Conservation (phyloP, 768 basidiomycete genomes). For the Kwoniella botswanensis region DNA sequence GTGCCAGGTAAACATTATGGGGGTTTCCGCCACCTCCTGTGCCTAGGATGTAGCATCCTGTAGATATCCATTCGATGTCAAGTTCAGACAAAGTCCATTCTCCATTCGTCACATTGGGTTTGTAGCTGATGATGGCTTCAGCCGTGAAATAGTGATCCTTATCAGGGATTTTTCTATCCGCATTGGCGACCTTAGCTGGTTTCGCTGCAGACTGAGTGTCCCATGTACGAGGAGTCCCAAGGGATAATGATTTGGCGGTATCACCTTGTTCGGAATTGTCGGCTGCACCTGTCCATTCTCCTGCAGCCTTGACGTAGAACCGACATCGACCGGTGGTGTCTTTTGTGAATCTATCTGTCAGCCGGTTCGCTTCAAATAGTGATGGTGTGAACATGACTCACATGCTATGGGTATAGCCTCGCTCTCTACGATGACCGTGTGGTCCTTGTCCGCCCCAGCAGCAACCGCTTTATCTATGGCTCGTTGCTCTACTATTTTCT, state of each 20-base stretch:
- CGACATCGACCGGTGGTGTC: slow-evolving; percentile 52
- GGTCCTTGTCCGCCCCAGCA: slow-evolving; percentile 62
- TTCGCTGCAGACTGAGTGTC: not conserved
- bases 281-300: slow-evolving; percentile 59
- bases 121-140: slow-evolving; percentile 58
- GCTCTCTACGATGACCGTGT: slow-evolving; percentile 65
- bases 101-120: slow-evolving; percentile 57
- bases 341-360: not conserved
- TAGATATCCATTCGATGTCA: slow-evolving; percentile 67
- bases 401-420: slow-evolving; percentile 64
- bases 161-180: not conserved
- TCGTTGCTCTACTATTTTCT: slow-evolving; percentile 57
- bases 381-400: slow-evolving; percentile 1
- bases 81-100: slow-evolving; percentile 63
- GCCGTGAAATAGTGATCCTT: slow-evolving; percentile 18
- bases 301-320: slow-evolving; percentile 69
- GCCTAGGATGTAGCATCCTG: slow-evolving; percentile 69
- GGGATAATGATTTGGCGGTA: not conserved
- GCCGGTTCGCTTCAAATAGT: not conserved
- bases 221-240: not conserved
- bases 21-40: slow-evolving; percentile 71
- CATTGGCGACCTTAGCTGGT: slow-evolving; percentile 9
- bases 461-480: slow-evolving; percentile 62
- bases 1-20: slow-evolving; percentile 63
- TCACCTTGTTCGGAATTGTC: not conserved